These are phyloP conservation scores for Fusarium albidum DNA, from an alignment of 2,329 filamentous ascomycete species.

Conservation along the genomic window DNA sequence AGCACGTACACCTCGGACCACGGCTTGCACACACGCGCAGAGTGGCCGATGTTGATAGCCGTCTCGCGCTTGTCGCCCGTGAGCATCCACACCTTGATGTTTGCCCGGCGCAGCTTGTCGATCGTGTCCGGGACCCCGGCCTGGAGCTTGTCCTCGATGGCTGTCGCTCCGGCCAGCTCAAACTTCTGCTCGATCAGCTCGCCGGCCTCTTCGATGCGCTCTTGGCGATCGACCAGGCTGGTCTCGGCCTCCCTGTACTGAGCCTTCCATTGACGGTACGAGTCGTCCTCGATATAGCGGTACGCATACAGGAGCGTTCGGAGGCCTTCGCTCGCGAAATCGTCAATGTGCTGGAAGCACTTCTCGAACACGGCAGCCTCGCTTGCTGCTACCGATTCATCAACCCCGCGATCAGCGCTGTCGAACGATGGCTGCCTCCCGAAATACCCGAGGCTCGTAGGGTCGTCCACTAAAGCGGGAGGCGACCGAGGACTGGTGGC, in stretches of 20 bases:
- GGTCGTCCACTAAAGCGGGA: constrained; percentile 38
- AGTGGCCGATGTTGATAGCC: constrained; percentile 91
- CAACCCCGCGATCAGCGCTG: constrained; percentile 61
- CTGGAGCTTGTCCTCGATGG: constrained; percentile 94
- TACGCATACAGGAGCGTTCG: constrained; percentile 87
- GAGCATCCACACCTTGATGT: constrained; percentile 97
- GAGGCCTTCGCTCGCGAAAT: constrained; percentile 86
- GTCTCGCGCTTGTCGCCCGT: constrained; percentile 94
- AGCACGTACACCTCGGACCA: constrained; percentile 82
- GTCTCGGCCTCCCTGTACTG: constrained; percentile 83
- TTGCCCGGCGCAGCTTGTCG: constrained; percentile 85
- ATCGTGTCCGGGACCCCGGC: constrained; percentile 90
- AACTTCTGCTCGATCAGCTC: constrained; percentile 84
- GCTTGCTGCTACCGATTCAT: constrained; percentile 67
- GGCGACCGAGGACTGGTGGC: constrained; percentile 35
- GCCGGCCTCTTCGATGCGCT: constrained; percentile 80
- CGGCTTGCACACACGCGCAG: constrained; percentile 76
- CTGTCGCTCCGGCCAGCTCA: constrained; percentile 85
- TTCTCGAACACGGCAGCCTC: constrained; percentile 78
- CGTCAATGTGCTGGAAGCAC: constrained; percentile 89
- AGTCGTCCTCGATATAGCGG: constrained; percentile 76
- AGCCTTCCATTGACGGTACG: constrained; percentile 80
- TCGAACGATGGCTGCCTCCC: constrained; percentile 41
- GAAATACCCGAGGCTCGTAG: constrained; percentile 30
- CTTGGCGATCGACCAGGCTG: constrained; percentile 80